These are phyloP conservation scores for Penicillium herquei DNA, from an alignment of 495 filamentous ascomycete species.

Conservation along the genomic window DNA sequence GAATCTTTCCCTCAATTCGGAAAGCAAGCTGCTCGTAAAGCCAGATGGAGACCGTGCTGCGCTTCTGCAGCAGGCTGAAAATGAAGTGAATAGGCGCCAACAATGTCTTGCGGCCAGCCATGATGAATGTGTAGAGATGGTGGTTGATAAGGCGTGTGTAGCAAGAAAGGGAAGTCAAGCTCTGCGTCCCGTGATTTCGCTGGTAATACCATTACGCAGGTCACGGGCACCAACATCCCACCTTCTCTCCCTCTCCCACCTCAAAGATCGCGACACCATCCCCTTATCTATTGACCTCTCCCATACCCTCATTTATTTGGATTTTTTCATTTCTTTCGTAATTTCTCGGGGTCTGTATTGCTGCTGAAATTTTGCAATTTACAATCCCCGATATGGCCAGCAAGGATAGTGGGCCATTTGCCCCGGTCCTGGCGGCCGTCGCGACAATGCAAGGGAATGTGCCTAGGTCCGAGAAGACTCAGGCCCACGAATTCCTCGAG, in stretches of 20 bases:
- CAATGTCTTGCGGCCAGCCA: slow-evolving; percentile 87
- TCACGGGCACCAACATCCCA: slow-evolving; percentile 42
- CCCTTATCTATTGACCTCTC: slow-evolving; percentile 8
- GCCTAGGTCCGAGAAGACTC: slow-evolving; percentile 77
- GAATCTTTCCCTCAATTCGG: slow-evolving; percentile 91
- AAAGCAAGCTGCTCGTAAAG: slow-evolving; percentile 93
- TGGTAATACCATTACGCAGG: slow-evolving; percentile 26
- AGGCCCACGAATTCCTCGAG: slow-evolving; percentile 87
- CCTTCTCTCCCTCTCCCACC: slow-evolving; percentile 26
- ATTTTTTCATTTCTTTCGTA: slow-evolving; percentile 6
- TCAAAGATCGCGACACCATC: slow-evolving; percentile 4
- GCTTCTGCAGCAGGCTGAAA: slow-evolving; percentile 91
- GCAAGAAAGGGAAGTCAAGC: slow-evolving; percentile 12
- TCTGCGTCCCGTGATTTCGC: slow-evolving; percentile 30
- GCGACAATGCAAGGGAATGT: slow-evolving; percentile 86
- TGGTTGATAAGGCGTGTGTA: slow-evolving; percentile 4
- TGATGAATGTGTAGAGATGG: slow-evolving; percentile 39
- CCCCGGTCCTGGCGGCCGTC: slow-evolving; percentile 82
- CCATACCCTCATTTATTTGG: slow-evolving; percentile 4
- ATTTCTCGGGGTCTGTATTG: slow-evolving; percentile 11
- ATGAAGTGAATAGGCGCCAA: slow-evolving; percentile 98
- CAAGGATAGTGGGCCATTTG: slow-evolving; percentile 66
- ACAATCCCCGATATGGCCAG: slow-evolving; percentile 61
- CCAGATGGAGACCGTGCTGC: slow-evolving; percentile 89
- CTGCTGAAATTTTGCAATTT: slow-evolving; percentile 12